Conservation (phyloP, 140 eudicot species). For the Oenanthe javanica region DNA sequence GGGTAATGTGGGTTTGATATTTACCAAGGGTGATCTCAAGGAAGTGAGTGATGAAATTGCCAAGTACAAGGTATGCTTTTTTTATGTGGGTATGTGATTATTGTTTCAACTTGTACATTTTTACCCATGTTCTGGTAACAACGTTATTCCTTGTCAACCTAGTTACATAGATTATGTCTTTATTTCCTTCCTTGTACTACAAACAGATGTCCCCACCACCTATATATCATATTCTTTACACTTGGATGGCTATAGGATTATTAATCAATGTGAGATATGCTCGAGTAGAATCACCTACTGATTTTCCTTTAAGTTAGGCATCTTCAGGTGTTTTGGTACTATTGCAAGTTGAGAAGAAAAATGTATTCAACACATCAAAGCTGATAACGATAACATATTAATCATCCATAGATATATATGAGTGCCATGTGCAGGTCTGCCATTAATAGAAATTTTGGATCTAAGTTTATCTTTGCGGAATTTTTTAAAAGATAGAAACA, state of each 20-base stretch:
- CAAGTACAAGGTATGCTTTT: conserved; percentile 56
- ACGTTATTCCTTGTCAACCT: too few relatives aligned
- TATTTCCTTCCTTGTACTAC: neutral
- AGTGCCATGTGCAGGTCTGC: neutral
- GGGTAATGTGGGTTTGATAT: conserved; percentile 88
- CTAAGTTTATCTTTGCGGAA: neutral
- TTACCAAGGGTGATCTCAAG: conserved; percentile 72
- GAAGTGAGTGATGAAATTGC: conserved; percentile 77
- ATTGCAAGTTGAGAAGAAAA: neutral
- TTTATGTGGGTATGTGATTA: neutral
- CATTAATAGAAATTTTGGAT: neutral
- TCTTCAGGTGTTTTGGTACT: neutral
- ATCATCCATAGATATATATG: neutral
- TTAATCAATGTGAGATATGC: neutral
- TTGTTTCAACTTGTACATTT: too few relatives aligned
- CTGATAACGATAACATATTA: neutral
- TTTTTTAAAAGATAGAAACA: too few relatives aligned
- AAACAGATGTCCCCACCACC: neutral
- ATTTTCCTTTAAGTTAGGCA: neutral
- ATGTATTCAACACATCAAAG: neutral
- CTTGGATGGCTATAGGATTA: neutral
- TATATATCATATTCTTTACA: neutral
- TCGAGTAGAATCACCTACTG: neutral
- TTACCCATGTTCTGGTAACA: too few relatives aligned
- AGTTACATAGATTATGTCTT: neutral